A percentile compares a stretch with the other conserved stretches of the same genome.
These are phyloP conservation scores for Dendrothele bispora DNA, from an alignment of 768 basidiomycete genomes.

Conservation along the genomic window DNA sequence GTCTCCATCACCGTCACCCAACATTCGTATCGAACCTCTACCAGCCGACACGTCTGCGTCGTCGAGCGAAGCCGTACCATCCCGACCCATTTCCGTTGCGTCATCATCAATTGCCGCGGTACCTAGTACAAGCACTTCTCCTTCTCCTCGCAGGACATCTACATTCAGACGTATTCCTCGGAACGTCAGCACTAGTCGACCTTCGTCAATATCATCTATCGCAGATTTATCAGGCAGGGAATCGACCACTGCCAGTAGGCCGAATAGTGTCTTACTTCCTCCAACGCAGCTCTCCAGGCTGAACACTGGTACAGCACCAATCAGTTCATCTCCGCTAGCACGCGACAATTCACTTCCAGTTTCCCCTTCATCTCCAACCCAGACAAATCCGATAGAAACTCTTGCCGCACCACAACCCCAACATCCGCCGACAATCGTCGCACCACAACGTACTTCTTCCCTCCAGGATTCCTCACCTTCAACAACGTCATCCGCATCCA, in stretches of 20 bases:
- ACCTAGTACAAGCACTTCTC: too few relatives aligned
- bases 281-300: too few relatives aligned
- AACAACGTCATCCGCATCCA: constrained; percentile 15
- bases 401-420: constrained; percentile 31
- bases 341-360: too few relatives aligned
- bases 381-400: constrained; percentile 12
- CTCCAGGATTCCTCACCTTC: constrained; percentile 8
- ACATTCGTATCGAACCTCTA: too few relatives aligned
- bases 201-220: constrained; percentile 15
- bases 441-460: constrained; percentile 2
- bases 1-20: too few relatives aligned
- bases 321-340: too few relatives aligned
- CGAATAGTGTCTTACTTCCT: too few relatives aligned
- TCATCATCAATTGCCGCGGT: too few relatives aligned
- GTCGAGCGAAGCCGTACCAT: neutral
- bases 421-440: constrained; percentile 8
- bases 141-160: constrained; percentile 35
- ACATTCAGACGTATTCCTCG: constrained; percentile 54
- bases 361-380: constrained; percentile 28
- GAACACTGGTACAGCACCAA: too few relatives aligned
- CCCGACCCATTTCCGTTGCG: neutral
- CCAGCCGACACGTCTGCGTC: too few relatives aligned
- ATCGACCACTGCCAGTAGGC: too few relatives aligned
- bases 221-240: too few relatives aligned
- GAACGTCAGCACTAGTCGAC: constrained; percentile 19